Evolutionary conservation across 805 yeast genomes (phyloP), one percentile per base, ranked within the genome.

Genomic region (Cyberlindnera galapagoensis): DNA sequence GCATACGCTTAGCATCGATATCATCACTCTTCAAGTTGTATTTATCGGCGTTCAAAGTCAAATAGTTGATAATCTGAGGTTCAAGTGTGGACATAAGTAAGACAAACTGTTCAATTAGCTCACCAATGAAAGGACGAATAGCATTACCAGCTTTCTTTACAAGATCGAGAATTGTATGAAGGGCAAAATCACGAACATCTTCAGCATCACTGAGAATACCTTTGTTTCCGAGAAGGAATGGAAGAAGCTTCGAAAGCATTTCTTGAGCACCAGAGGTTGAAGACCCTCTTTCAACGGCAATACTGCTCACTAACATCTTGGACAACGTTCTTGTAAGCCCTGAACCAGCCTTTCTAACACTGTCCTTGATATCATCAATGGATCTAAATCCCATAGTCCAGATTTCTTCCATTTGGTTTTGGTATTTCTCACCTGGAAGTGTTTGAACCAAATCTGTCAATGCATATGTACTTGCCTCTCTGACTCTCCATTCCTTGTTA

Each of bases 351-450:
- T 71, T 73, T 31, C 97, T 67, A 4, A 92, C 96, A 58, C 94
- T 82, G 22, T 85, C 96, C 55, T 92, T 92, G 38, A 90, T 85
- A 60, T 90, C 97, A 59, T 90, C 98, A 71, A 90, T 73, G 0
- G 75, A 73, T 49, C 98, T 70, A 60, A 90, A 88, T 30, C 88
- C 78, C 82, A 84, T 78, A 5, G 69, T 65, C 97, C 97, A 90
- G 20, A 90, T 74, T 5, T 74, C 76, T 37, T 82, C 80, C 38
- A 81, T 48, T 8, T 60, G 49, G 9, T 50, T 42, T 22, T 72
- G 72, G 45, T 79, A 80, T 10, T 53, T 59, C 9, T 71, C 74
- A 26, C 44, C 28, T 0, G 77, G 67, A 17, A 70, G 65, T n/a
- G 76, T 66, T 40, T 77, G 81, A 10, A 92, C 56, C 13, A 90